phyloP scores from a whole-genome alignment of 768 basidiomycete genomes.

The Hemileccinum rubropunctum region DNA sequence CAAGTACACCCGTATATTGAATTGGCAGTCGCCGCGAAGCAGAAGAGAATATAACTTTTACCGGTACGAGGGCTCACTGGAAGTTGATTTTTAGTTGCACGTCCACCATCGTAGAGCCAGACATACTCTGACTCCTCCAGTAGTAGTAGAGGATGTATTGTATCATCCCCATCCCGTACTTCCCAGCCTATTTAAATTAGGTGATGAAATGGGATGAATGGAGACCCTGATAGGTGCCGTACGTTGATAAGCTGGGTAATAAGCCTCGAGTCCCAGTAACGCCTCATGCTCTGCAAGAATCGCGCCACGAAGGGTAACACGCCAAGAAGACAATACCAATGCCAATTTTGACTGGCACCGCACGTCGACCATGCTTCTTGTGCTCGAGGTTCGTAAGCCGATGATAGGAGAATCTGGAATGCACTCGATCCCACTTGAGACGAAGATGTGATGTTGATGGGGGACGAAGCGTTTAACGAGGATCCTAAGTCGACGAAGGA shows the following conservation, averaged over 20 bases:
- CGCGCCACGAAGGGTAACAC: slow-evolving; percentile 73
- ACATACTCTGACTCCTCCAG: slow-evolving; percentile 69
- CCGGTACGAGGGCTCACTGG: slow-evolving; percentile 37
- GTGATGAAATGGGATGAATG: not conserved
- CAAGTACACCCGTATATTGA: slow-evolving; percentile 74
- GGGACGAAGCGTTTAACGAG: not conserved
- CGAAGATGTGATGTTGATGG: not conserved
- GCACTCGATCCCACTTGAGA: not conserved
- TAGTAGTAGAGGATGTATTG: slow-evolving; percentile 66
- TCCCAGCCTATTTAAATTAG: slow-evolving; percentile 62
- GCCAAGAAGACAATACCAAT: slow-evolving; percentile 54
- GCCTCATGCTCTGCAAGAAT: slow-evolving; percentile 81
- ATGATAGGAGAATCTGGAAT: not conserved
- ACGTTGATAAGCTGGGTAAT: slow-evolving; percentile 88
- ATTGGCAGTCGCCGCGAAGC: slow-evolving; percentile 58
- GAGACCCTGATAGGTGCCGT: slow-evolving; percentile 18
- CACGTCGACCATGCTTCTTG: slow-evolving; percentile 44
- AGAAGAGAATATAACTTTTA: slow-evolving; percentile 63
- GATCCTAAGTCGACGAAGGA: slow-evolving; percentile 1
- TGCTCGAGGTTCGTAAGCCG: slow-evolving; percentile 33
- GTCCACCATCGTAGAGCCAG: not conserved
- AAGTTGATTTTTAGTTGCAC: not conserved
- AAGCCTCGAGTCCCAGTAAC: slow-evolving; percentile 76
- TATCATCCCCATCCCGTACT: slow-evolving; percentile 70
- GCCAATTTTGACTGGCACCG: slow-evolving; percentile 53